Conservation (phyloP, 176 grass and related monocot genomes). For the Ensete glaucum region DNA sequence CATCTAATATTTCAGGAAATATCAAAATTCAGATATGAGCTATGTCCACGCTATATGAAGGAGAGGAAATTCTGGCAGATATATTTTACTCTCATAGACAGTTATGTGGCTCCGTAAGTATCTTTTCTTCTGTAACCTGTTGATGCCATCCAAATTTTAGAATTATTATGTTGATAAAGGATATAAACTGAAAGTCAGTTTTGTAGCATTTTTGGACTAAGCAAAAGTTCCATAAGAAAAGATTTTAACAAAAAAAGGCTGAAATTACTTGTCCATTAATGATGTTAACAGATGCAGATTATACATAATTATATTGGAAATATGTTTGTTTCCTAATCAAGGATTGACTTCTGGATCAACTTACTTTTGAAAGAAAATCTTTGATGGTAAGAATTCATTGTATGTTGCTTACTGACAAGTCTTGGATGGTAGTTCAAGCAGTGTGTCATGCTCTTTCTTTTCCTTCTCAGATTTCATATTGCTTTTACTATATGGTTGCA, state of each 20-base stretch:
- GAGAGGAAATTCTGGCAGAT: constrained; percentile 96
- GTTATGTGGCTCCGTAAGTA: constrained; percentile 65
- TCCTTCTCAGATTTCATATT: neutral
- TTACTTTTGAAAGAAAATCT: too few species aligned
- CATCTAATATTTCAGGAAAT: constrained; percentile 61
- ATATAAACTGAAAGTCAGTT: neutral
- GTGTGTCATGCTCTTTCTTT: neutral
- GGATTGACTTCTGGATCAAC: too few species aligned
- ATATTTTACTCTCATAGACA: constrained; percentile 90
- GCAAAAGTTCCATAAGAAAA: neutral
- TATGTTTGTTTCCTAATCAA: too few species aligned
- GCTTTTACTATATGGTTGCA: neutral
- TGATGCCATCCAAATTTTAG: neutral
- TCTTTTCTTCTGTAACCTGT: constrained; percentile 4
- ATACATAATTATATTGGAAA: too few species aligned
- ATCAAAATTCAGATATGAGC: constrained; percentile 96
- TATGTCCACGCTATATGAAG: constrained; percentile 98
- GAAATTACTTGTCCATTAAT: too few species aligned
- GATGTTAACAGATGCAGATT: too few species aligned
- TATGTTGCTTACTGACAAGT: too few species aligned
- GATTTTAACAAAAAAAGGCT: too few species aligned
- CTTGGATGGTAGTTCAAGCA: neutral
- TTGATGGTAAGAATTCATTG: too few species aligned
- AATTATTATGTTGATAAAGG: neutral
- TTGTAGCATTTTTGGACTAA: neutral